Conservation (phyloP, 495 filamentous ascomycete species). For the Neurospora discreta region DNA sequence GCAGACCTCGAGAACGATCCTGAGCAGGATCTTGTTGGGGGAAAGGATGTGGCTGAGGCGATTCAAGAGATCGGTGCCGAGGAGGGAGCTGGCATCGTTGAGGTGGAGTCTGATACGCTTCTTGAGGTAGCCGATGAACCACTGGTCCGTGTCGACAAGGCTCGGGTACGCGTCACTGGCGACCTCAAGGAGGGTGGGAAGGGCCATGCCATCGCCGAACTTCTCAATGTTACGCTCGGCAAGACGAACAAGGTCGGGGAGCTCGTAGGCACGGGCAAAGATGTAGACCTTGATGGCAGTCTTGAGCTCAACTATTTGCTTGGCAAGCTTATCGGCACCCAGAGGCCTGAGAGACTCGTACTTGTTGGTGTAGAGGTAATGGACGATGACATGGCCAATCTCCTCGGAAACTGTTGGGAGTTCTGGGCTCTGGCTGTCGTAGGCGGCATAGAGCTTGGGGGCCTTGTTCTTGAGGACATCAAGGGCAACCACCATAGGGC, state of each 20-base stretch:
- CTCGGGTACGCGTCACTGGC: slow-evolving; percentile 20
- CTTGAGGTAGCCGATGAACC: slow-evolving; percentile 24
- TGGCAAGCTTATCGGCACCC: slow-evolving; percentile 10
- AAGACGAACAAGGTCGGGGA: slow-evolving; percentile 23
- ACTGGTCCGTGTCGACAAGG: slow-evolving; percentile 18
- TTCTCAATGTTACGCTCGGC: slow-evolving; percentile 20
- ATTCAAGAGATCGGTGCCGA: slow-evolving; percentile 17
- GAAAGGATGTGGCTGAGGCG: slow-evolving; percentile 25
- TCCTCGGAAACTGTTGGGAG: slow-evolving; percentile 18
- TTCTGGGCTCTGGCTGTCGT: slow-evolving; percentile 17
- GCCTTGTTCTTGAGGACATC: slow-evolving; percentile 19
- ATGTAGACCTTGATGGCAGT: slow-evolving; percentile 22
- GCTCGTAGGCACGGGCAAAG: slow-evolving; percentile 18
- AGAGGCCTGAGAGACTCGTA: slow-evolving; percentile 22
- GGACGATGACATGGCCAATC: slow-evolving; percentile 24
- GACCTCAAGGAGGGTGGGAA: slow-evolving; percentile 20
- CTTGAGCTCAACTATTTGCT: slow-evolving; percentile 20
- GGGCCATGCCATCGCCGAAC: slow-evolving; percentile 16
- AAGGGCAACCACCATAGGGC: slow-evolving; percentile 18
- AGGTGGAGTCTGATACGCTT: slow-evolving; percentile 21
- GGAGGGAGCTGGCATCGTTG: slow-evolving; percentile 17
- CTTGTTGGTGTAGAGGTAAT: slow-evolving; percentile 24
- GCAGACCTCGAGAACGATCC: slow-evolving; percentile 24
- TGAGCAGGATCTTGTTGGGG: slow-evolving; percentile 20
- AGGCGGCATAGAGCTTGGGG: slow-evolving; percentile 22